Conservation (phyloP, 768 basidiomycete genomes). For the Strobilomyces dryophilus region DNA sequence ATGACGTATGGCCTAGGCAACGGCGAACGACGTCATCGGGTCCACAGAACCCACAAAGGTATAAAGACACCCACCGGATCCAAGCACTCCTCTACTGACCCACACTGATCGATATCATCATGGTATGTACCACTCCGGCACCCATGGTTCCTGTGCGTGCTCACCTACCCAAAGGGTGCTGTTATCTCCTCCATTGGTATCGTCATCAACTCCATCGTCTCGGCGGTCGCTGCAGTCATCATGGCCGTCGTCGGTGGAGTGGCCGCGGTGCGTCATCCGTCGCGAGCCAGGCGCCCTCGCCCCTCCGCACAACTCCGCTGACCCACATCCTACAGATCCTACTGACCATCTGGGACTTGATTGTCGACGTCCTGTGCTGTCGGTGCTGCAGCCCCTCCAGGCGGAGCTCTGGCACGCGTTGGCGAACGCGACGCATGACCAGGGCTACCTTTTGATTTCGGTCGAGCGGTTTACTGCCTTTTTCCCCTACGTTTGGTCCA, state of each 20-base stretch:
- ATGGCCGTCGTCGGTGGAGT: not conserved
- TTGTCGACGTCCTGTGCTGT: not conserved
- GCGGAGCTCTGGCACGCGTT: not conserved
- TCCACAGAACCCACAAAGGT: no score
- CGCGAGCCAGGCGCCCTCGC: not conserved
- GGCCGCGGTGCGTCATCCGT: not conserved
- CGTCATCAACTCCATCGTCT: not conserved
- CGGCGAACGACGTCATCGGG: no score
- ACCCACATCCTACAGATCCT: not conserved
- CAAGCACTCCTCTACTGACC: no score
- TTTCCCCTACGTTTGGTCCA: no score
- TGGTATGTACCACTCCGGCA: not conserved
- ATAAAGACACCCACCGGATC: no score
- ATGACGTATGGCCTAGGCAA: no score
- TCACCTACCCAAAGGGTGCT: not conserved
- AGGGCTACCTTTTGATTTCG: not conserved
- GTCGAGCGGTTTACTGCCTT: no score
- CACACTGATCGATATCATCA: not conserved
- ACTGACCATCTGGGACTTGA: not conserved
- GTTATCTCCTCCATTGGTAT: no score
- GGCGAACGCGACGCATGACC: not conserved
- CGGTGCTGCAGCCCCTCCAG: not conserved
- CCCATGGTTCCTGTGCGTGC: not conserved
- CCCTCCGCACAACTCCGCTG: not conserved
- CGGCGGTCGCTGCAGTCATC: not conserved